Evolutionary conservation across 2,329 filamentous ascomycete genomes (phyloP).

Genomic region (Dactylellina haptotyla): DNA sequence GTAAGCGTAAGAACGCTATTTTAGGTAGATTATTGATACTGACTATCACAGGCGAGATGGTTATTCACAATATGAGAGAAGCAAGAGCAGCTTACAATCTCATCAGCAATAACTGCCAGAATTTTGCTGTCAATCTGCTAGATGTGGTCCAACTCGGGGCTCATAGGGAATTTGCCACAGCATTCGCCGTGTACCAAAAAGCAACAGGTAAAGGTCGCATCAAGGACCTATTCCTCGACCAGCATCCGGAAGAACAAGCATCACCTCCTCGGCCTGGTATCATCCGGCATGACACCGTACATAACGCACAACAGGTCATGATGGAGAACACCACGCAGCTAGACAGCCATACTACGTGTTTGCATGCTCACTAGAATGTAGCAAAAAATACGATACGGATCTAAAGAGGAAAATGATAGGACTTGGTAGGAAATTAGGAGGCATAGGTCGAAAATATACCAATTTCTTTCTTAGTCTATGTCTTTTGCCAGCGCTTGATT

Average conservation of each 20-base stretch:
- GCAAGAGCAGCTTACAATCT: slow-evolving; percentile 68
- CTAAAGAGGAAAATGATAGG: too few species aligned
- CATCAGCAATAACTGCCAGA: slow-evolving; percentile 72
- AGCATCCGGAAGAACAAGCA: slow-evolving; percentile 58
- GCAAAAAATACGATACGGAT: too few species aligned
- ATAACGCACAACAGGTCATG: slow-evolving; percentile 67
- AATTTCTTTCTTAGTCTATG: too few species aligned
- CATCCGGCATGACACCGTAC: slow-evolving; percentile 62
- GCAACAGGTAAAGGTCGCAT: slow-evolving; percentile 66
- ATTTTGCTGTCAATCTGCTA: slow-evolving; percentile 67
- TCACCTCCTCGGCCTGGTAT: slow-evolving; percentile 5
- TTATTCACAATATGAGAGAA: slow-evolving; percentile 67
- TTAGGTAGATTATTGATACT: slow-evolving; percentile 3
- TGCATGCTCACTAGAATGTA: slow-evolving; percentile 19
- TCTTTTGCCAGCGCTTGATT: too few species aligned
- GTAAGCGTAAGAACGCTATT: slow-evolving; percentile 60
- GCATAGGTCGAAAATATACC: too few species aligned
- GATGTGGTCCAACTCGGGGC: slow-evolving; percentile 68
- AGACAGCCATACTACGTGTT: slow-evolving; percentile 61
- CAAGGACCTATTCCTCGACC: slow-evolving; percentile 65
- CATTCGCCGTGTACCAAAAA: slow-evolving; percentile 67
- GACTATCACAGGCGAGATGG: slow-evolving; percentile 64
- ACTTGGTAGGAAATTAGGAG: too few species aligned
- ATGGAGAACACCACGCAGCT: slow-evolving; percentile 67
- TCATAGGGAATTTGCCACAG: slow-evolving; percentile 67